These are phyloP conservation scores for Tetradesmus lagerheimii DNA, from an alignment of 139 green algal species.

Conservation along the genomic window DNA sequence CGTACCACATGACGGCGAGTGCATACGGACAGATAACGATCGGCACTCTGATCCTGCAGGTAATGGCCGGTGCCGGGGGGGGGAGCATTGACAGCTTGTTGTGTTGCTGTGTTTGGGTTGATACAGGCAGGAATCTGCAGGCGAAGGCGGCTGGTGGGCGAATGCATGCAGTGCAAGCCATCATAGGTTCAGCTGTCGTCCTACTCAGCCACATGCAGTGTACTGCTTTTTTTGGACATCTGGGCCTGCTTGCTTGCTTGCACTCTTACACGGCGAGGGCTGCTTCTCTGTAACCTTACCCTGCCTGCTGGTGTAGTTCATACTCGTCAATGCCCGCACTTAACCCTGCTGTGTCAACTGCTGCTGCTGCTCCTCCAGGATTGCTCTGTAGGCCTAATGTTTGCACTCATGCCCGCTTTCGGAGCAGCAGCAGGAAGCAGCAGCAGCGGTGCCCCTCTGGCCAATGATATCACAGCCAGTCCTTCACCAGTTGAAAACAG, in stretches of 20 bases:
- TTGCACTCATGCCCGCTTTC: conserved; percentile 94
- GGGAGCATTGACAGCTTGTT: too few relatives aligned
- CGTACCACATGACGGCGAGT: conserved; percentile 56
- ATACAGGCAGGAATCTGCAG: too few relatives aligned
- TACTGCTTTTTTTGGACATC: background rate
- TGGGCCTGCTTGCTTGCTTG: background rate
- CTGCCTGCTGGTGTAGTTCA: too few relatives aligned
- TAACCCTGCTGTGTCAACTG: background rate
- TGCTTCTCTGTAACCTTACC: too few relatives aligned
- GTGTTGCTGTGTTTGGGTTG: background rate
- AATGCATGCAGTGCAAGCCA: background rate
- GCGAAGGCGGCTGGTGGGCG: too few relatives aligned
- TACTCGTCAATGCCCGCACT: too few relatives aligned
- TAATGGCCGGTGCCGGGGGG: too few relatives aligned
- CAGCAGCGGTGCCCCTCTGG: background rate
- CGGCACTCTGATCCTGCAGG: conserved; percentile 85
- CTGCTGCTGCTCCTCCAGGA: conserved; percentile 75
- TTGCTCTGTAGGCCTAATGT: conserved; percentile 93
- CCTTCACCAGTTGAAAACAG: conserved; percentile 23
- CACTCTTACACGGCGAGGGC: background rate
- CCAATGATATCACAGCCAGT: background rate
- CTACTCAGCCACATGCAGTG: too few relatives aligned
- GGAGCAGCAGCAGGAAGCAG: conserved; percentile 9
- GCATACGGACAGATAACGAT: conserved; percentile 92
- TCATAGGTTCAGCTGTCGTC: too few relatives aligned